These are phyloP conservation scores for Suillus decipiens DNA, from an alignment of 768 basidiomycete genomes.

Conservation along the genomic window DNA sequence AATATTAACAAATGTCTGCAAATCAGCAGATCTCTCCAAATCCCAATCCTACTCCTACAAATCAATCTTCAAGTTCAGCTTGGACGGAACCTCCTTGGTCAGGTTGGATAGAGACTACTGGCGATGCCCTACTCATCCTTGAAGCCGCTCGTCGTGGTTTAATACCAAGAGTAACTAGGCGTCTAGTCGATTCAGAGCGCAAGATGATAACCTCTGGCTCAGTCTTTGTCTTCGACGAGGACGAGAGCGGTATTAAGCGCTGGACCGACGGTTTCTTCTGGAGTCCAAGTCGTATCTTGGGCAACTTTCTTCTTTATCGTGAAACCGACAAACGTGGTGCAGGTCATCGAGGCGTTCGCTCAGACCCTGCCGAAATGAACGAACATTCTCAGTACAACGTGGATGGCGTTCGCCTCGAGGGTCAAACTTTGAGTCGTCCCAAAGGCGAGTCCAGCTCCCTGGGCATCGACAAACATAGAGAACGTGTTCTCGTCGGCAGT, in stretches of 20 bases:
- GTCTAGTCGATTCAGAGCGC: conserved; percentile 89
- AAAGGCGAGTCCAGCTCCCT: conserved; percentile 50
- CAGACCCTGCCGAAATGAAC: conserved; percentile 40
- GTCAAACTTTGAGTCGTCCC: conserved; percentile 63
- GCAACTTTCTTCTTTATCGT: conserved; percentile 94
- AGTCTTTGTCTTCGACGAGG: conserved; percentile 97
- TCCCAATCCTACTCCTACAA: conserved; percentile 19
- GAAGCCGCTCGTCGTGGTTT: conserved; percentile 90
- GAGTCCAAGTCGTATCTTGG: conserved; percentile 90
- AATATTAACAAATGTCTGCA: conserved; percentile 31
- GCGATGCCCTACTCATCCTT: conserved; percentile 94
- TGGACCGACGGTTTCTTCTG: conserved; percentile 99
- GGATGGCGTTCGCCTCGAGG: conserved; percentile 30
- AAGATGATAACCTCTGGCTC: conserved; percentile 92
- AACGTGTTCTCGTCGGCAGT: conserved; percentile 84
- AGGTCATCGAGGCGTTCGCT: conserved; percentile 56
- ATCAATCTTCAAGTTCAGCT: conserved; percentile 40
- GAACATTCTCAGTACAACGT: conserved; percentile 41
- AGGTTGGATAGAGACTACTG: conserved; percentile 94
- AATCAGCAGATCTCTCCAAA: conserved; percentile 31
- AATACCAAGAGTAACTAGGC: conserved; percentile 88
- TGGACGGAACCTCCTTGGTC: conserved; percentile 91
- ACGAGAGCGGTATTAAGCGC: conserved; percentile 95
- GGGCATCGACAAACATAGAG: conserved; percentile 69
- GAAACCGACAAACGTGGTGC: conserved; percentile 86